Evolutionary conservation across 2,329 filamentous ascomycete genomes (phyloP).

Genomic region (Trichoderma simmonsii): DNA sequence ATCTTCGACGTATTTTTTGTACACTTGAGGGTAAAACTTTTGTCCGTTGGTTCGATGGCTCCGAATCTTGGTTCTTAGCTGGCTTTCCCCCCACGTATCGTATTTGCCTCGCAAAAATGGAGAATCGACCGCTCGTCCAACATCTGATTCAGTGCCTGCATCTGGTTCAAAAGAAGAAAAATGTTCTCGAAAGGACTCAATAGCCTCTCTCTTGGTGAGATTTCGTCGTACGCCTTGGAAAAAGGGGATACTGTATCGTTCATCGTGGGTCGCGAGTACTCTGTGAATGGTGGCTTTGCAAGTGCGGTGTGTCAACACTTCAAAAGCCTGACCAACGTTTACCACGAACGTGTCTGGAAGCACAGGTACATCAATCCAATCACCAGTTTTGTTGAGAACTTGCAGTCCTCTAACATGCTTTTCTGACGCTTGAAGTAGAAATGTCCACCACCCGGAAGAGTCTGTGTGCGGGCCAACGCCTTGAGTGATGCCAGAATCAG

Average conservation of each 20-base stretch:
- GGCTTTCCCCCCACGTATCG: conserved; percentile 54
- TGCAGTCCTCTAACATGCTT: conserved; percentile 49
- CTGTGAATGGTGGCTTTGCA: conserved; percentile 52
- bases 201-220: conserved; percentile 43
- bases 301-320: conserved; percentile 52
- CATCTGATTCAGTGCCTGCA: conserved; percentile 31
- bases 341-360: conserved; percentile 52
- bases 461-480: conserved; percentile 62
- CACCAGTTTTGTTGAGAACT: conserved; percentile 45
- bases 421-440: conserved; percentile 57
- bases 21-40: conserved; percentile 47
- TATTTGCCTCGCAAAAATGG: conserved; percentile 48
- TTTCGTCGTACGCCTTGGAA: conserved; percentile 49
- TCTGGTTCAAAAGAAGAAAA: conserved; percentile 29
- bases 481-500: conserved; percentile 32
- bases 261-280: conserved; percentile 34
- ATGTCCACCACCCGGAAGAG: conserved; percentile 63
- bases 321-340: conserved; percentile 57
- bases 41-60: conserved; percentile 49
- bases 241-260: conserved; percentile 44
- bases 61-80: conserved; percentile 52
- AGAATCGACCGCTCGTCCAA: conserved; percentile 43
- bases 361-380: conserved; percentile 50
- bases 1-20: conserved; percentile 46
- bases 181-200: conserved; percentile 37